Base-by-base conservation (phyloP, 2,329 filamentous ascomycete species). In the Zopfia rhizophila region DNA sequence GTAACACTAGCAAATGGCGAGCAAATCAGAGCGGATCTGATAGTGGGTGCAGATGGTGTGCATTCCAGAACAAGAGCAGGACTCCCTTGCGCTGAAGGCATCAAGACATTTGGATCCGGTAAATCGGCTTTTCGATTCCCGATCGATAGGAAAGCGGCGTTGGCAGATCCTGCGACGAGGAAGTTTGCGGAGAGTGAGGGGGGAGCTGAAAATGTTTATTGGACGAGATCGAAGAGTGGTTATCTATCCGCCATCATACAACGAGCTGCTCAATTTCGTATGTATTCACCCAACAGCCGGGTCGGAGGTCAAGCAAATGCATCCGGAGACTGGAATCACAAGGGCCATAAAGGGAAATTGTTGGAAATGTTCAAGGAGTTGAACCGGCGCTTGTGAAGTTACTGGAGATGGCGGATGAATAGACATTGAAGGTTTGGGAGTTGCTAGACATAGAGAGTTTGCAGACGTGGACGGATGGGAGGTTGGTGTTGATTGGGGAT, bases 401-500 rank as follows among this genome's bases (percentile, higher is more conserved):
- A 23, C 47, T 77, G 21, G 51, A 63, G 13, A 74, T 74, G 57
- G 74, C 71, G 4, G 65, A 72, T 18, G 58, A 63, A 39, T 62
- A 68, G 6, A 68, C 65, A 8, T 31, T 73, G 37, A 73, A 72
- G 43, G 66, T 73, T 3, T 65, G 69, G 69, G 65, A 67, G 39
- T 35, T 71, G 33, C 36, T 70, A 12, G 86, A 89, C 52, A 86
- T 87, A 81, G 77, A 82, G 3, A 69, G 75, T 1, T 65, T 89
- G 12, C 76, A 79, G 0, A 75, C 69, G 0, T 89, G 84, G 80
- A 72, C 75, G 0, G 76, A 80, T 2, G 80, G 69, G 0, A 76
- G 73, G 4, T 61, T 88, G 13, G 83, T 78, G 1, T 65, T 88
- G 0, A 65, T 89, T 0, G 86, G 87, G 0, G 86, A 89, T 60